A percentile compares a stretch with the other conserved stretches of the same genome.
phyloP scores from a whole-genome alignment of 768 basidiomycete genomes.

The Leccinum truebloodii region DNA sequence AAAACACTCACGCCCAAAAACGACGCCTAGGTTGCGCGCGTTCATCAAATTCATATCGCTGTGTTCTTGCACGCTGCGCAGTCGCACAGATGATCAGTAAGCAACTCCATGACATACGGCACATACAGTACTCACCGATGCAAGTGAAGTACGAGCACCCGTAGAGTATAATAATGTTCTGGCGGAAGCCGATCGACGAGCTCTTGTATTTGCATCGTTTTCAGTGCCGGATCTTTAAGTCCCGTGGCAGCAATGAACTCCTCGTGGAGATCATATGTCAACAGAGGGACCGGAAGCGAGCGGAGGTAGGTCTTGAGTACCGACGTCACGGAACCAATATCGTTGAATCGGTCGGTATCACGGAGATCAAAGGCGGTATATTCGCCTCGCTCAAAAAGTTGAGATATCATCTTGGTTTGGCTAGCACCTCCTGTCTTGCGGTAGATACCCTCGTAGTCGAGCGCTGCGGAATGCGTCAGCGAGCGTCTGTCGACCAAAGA shows the following conservation, averaged over 20 bases:
- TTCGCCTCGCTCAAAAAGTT: slow-evolving; percentile 92
- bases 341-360: slow-evolving; percentile 90
- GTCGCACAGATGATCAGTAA: slow-evolving; percentile 1
- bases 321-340: slow-evolving; percentile 95
- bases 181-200: slow-evolving; percentile 77
- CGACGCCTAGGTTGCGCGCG: slow-evolving; percentile 92
- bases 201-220: slow-evolving; percentile 60
- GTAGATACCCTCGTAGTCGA: slow-evolving; percentile 98
- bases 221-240: slow-evolving; percentile 61
- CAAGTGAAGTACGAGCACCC: slow-evolving; percentile 83
- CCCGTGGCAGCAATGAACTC: slow-evolving; percentile 80
- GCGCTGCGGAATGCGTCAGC: slow-evolving; percentile 47
- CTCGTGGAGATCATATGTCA: slow-evolving; percentile 91
- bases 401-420: slow-evolving; percentile 90
- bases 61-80: slow-evolving; percentile 55
- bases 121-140: slow-evolving; percentile 55
- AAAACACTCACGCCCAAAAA: slow-evolving; percentile 88
- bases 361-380: slow-evolving; percentile 86
- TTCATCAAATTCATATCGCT: slow-evolving; percentile 88
- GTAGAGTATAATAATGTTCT: slow-evolving; percentile 86
- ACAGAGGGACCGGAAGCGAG: slow-evolving; percentile 83
- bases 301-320: slow-evolving; percentile 97
- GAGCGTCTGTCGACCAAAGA: background rate
- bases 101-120: background rate
- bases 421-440: slow-evolving; percentile 94